A percentile compares a stretch with the other conserved stretches of the same genome.
phyloP scores from a whole-genome alignment of 768 basidiomycete species.

The Pholiota microspora region DNA sequence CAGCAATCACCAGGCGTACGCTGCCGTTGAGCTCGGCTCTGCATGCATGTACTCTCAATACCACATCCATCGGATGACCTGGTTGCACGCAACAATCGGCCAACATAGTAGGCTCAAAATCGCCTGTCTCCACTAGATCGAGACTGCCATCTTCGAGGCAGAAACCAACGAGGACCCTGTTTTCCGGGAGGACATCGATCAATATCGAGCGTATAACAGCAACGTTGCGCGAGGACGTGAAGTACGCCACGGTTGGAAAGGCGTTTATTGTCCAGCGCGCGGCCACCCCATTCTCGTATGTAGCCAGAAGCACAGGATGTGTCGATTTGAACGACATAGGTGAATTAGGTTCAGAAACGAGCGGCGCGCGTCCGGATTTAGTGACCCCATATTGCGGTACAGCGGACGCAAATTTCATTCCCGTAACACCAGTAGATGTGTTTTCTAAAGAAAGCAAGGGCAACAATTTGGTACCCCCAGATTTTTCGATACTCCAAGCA shows the following conservation, averaged over 20 bases:
- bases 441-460: constrained; percentile 40
- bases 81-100: constrained; percentile 51
- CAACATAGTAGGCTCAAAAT: constrained; percentile 38
- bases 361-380: constrained; percentile 6
- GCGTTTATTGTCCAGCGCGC: constrained; percentile 50
- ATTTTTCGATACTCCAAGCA: constrained; percentile 55
- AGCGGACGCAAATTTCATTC: constrained; percentile 47
- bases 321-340: constrained; percentile 21
- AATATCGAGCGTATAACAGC: constrained; percentile 48
- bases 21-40: constrained; percentile 48
- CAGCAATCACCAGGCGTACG: constrained; percentile 53
- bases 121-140: constrained; percentile 55
- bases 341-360: constrained; percentile 28
- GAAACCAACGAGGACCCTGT: constrained; percentile 53
- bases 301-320: constrained; percentile 38
- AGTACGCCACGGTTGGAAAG: constrained; percentile 30
- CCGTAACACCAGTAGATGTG: constrained; percentile 48
- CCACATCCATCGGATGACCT: constrained; percentile 55
- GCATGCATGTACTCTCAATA: constrained; percentile 53
- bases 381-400: constrained; percentile 8
- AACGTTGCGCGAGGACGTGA: constrained; percentile 41
- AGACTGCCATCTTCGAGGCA: constrained; percentile 64
- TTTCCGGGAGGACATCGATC: constrained; percentile 44
- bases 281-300: constrained; percentile 60
- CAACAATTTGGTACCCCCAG: constrained; percentile 16